Conservation (phyloP, 129 eudicot genomes). For the Centella asiatica region DNA sequence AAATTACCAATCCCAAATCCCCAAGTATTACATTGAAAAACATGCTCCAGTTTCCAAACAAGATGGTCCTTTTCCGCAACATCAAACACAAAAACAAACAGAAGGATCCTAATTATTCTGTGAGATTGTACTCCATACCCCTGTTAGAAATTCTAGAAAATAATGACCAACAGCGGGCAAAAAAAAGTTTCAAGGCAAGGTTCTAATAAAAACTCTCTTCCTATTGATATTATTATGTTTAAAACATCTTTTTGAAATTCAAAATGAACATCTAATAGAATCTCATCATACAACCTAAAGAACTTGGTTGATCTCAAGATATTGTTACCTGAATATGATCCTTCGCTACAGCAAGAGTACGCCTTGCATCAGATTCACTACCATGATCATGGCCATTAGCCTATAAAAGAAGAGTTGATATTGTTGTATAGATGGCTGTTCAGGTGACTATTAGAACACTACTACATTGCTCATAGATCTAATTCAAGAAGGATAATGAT, state of each 20-base stretch:
- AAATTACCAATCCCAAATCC: too few relatives aligned
- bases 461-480: neutral
- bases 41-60: too few relatives aligned
- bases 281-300: neutral
- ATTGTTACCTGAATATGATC: slow-evolving; percentile 81
- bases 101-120: too few relatives aligned
- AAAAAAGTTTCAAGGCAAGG: too few relatives aligned
- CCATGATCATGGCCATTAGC: slow-evolving; percentile 90
- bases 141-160: too few relatives aligned
- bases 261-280: neutral
- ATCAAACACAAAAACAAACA: too few relatives aligned
- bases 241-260: neutral
- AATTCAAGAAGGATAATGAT: neutral
- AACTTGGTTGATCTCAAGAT: neutral
- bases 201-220: neutral
- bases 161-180: too few relatives aligned
- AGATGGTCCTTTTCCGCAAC: too few relatives aligned
- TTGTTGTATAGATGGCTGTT: neutral
- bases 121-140: too few relatives aligned
- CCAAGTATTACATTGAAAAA: too few relatives aligned
- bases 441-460: neutral
- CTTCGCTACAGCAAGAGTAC: slow-evolving; percentile 60
- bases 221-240: neutral
- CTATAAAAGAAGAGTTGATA: slow-evolving; percentile 31
- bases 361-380: slow-evolving; percentile 44